Evolutionary conservation across 1,284 basidiomycete genomes (phyloP).

Genomic region (Xanthoconium separans): DNA sequence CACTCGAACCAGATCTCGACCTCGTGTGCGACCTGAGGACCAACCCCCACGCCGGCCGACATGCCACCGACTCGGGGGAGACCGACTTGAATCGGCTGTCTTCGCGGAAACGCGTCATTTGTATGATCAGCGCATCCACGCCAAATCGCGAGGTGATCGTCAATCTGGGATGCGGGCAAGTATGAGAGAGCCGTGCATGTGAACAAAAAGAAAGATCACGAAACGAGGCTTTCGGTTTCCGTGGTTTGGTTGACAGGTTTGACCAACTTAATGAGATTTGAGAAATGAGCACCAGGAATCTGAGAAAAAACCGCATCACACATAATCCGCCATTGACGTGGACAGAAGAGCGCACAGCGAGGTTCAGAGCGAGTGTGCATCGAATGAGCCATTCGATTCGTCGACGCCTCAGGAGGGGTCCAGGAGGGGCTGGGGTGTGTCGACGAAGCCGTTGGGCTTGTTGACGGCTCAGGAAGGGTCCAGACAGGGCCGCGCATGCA

Average conservation of each 20-base stretch:
- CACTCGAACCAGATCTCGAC: constrained; percentile 96
- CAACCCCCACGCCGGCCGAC: constrained; percentile 8
- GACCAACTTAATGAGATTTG: constrained; percentile 46
- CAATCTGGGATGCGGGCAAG: constrained; percentile 43
- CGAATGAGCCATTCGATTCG: too few relatives aligned
- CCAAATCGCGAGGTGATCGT: constrained; percentile 80
- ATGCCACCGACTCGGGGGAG: constrained; percentile 21
- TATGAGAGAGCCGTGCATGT: not conserved
- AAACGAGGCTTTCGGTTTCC: constrained; percentile 84
- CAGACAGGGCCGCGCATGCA: too few relatives aligned
- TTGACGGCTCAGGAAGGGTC: too few relatives aligned
- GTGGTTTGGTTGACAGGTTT: constrained; percentile 92
- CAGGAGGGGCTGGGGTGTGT: too few relatives aligned
- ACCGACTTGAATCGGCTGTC: constrained; percentile 90
- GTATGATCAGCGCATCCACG: constrained; percentile 83
- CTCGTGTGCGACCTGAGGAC: constrained; percentile 36
- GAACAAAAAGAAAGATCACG: constrained; percentile 57
- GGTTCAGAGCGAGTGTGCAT: too few relatives aligned
- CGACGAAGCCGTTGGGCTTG: too few relatives aligned
- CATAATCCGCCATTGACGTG: too few relatives aligned
- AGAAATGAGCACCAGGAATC: not conserved
- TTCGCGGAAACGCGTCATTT: constrained; percentile 84
- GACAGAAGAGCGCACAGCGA: too few relatives aligned
- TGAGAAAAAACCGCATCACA: too few relatives aligned
- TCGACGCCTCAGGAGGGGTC: too few relatives aligned